phyloP scores from a whole-genome alignment of 164 flowering plant species.

The Berberis vulgaris region DNA sequence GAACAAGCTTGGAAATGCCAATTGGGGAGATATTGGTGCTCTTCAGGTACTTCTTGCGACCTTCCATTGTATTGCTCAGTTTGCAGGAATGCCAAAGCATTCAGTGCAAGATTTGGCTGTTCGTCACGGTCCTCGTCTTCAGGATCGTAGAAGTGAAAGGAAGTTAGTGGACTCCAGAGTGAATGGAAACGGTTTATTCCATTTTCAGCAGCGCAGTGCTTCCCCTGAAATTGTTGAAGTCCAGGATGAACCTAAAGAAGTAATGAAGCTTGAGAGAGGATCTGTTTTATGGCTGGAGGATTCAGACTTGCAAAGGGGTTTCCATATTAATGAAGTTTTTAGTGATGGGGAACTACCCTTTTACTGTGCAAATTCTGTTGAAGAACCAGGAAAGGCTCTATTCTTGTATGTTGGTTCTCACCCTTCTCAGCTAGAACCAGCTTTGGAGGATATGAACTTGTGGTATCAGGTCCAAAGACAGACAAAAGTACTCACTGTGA shows the following conservation, averaged over 20 bases:
- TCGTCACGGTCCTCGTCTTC: constrained; percentile 69
- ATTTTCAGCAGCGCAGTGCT: constrained; percentile 15
- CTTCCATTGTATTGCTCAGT: constrained; percentile 58
- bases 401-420: constrained; percentile 69
- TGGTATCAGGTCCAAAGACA: constrained; percentile 94
- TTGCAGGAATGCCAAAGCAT: constrained; percentile 58
- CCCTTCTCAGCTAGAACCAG: constrained; percentile 71
- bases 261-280: constrained; percentile 36
- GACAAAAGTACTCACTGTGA: constrained; percentile 58
- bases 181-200: constrained; percentile 31
- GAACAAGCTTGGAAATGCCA: constrained; percentile 86
- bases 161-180: constrained; percentile 16
- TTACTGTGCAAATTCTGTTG: constrained; percentile 46
- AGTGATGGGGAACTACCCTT: constrained; percentile 31
- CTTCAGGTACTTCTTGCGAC: constrained; percentile 64
- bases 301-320: constrained; percentile 37
- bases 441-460: constrained; percentile 84
- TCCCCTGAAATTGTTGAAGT: constrained; percentile 59
- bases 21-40: constrained; percentile 79
- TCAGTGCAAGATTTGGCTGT: constrained; percentile 61
- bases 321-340: constrained; percentile 40
- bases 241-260: constrained; percentile 29
- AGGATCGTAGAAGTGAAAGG: constrained; percentile 52
- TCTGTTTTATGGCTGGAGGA: constrained; percentile 45
- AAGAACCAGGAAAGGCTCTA: constrained; percentile 35